A percentile compares a stretch with the other conserved stretches of the same genome.
Conservation (phyloP, 345 rosid genomes). For the Aquilaria malaccensis region DNA sequence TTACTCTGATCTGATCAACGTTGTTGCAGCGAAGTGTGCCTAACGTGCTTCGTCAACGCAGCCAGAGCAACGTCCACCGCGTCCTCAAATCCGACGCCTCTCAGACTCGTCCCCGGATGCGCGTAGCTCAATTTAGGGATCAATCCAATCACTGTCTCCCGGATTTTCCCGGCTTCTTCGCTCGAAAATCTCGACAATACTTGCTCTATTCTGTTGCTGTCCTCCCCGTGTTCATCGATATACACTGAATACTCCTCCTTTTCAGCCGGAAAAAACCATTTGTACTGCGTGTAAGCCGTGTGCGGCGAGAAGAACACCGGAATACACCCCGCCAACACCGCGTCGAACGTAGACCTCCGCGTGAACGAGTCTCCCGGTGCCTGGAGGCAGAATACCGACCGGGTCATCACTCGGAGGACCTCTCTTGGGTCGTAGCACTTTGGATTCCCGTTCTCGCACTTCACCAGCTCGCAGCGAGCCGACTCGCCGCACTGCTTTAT, state of each 20-base stretch:
- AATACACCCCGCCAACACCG: slow-evolving; percentile 44
- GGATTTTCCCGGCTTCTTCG: slow-evolving; percentile 25
- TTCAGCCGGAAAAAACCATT: slow-evolving; percentile 37
- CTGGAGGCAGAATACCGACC: slow-evolving; percentile 45
- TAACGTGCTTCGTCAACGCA: slow-evolving; percentile 19
- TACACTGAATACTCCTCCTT: slow-evolving; percentile 33
- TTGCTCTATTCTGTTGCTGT: slow-evolving; percentile 23
- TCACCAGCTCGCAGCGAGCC: slow-evolving; percentile 27
- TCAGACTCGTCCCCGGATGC: slow-evolving; percentile 36
- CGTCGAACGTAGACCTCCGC: slow-evolving; percentile 45
- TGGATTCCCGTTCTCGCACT: slow-evolving; percentile 16
- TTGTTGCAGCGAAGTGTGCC: not conserved
- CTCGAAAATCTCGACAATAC: slow-evolving; percentile 24
- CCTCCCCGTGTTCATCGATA: slow-evolving; percentile 12
- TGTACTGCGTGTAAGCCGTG: slow-evolving; percentile 56
- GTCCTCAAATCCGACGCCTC: slow-evolving; percentile 26
- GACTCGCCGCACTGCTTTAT: slow-evolving; percentile 45
- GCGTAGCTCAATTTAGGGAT: slow-evolving; percentile 44
- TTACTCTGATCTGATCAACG: too few relatives aligned
- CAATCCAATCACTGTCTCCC: slow-evolving; percentile 24
- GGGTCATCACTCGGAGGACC: slow-evolving; percentile 28
- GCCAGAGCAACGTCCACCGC: slow-evolving; percentile 42
- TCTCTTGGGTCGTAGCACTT: slow-evolving; percentile 34
- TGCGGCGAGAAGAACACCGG: slow-evolving; percentile 60
- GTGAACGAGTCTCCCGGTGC: slow-evolving; percentile 61